These are phyloP conservation scores for Cornus suecica DNA, from an alignment of 148 eudicot species.

Conservation along the genomic window DNA sequence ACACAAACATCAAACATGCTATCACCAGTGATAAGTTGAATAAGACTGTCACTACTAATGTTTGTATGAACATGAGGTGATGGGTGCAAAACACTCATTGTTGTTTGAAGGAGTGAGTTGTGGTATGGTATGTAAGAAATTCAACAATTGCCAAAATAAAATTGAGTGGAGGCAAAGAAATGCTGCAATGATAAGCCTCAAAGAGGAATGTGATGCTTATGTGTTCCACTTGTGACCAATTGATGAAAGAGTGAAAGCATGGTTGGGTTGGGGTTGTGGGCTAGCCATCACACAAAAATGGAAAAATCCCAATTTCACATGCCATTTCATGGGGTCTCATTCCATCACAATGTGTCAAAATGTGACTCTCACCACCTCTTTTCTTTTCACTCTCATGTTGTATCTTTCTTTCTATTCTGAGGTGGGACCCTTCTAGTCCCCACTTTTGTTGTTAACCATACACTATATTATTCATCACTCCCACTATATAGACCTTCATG, in stretches of 20 bases:
- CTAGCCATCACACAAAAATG: background rate
- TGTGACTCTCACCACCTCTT: background rate
- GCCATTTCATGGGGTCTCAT: background rate
- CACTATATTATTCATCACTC: background rate
- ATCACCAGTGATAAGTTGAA: too few species aligned
- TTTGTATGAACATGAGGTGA: too few species aligned
- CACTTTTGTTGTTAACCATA: background rate
- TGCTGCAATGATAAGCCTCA: background rate
- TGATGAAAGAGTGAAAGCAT: background rate
- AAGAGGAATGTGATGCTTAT: background rate
- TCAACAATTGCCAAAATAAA: too few species aligned
- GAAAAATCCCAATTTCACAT: background rate
- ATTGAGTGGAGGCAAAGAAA: too few species aligned
- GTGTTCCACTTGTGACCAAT: background rate
- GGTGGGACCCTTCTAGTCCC: conserved; percentile 6
- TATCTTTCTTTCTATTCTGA: background rate
- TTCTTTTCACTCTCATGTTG: background rate
- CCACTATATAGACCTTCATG: background rate
- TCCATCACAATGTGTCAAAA: background rate
- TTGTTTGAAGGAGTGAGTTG: too few species aligned
- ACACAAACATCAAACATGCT: too few species aligned
- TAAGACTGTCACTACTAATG: too few species aligned
- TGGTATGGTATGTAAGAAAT: too few species aligned
- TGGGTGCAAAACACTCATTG: too few species aligned
- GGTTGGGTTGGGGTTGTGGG: background rate